phyloP scores from a whole-genome alignment of 495 filamentous ascomycete species.

The Tuber brumale region DNA sequence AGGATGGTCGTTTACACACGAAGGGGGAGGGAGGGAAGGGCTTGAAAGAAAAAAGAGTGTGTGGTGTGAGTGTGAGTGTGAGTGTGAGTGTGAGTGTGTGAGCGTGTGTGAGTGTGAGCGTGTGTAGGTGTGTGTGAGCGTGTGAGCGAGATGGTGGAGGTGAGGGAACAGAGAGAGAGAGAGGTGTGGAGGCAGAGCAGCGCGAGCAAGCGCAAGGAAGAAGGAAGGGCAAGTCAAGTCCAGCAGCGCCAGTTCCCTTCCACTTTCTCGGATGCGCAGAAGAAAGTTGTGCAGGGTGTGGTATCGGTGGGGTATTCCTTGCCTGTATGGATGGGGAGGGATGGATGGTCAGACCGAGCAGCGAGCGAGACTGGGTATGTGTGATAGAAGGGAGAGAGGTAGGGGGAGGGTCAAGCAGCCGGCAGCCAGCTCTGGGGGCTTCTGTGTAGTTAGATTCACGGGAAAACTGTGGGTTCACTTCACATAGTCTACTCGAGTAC shows the following conservation, averaged over 20 bases:
- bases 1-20: background rate
- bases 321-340: too few relatives aligned
- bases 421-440: too few relatives aligned
- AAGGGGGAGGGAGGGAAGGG: constrained; percentile 6
- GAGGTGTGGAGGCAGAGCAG: constrained; percentile 21
- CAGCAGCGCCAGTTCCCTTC: background rate
- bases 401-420: too few relatives aligned
- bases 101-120: constrained; percentile 22
- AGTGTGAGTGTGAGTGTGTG: constrained; percentile 20
- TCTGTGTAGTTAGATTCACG: background rate
- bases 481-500: background rate
- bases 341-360: background rate
- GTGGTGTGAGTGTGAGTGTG: constrained; percentile 10
- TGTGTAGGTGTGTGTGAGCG: background rate
- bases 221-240: background rate
- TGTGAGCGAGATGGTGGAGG: too few relatives aligned
- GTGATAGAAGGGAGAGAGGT: too few relatives aligned
- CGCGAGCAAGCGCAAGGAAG: background rate
- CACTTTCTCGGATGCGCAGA: background rate
- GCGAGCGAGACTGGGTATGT: background rate
- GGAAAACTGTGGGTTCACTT: background rate
- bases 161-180: constrained; percentile 8
- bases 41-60: constrained; percentile 3
- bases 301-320: background rate
- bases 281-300: background rate